These are phyloP conservation scores for Lagenaria siceraria DNA, from an alignment of 306 rosid genomes.

Conservation along the genomic window DNA sequence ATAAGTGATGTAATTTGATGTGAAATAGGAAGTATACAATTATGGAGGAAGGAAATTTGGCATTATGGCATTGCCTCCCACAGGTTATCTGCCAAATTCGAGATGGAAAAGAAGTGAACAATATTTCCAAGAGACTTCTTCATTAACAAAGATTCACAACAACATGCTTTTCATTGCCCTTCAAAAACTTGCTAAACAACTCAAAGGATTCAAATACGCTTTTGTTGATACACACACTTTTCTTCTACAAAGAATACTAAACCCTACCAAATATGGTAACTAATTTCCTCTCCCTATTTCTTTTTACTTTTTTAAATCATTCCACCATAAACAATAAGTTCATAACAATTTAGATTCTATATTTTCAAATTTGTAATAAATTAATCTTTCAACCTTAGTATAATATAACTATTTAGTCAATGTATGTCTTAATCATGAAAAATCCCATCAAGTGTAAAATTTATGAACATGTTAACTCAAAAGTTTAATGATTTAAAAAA, in stretches of 20 bases:
- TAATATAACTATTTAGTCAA: too few species aligned
- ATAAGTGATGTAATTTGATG: too few species aligned
- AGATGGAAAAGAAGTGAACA: background rate
- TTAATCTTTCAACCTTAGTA: too few species aligned
- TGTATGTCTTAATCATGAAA: too few species aligned
- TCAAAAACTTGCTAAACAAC: background rate
- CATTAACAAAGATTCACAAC: background rate
- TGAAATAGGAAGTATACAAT: background rate
- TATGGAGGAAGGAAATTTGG: background rate
- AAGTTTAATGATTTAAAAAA: too few species aligned
- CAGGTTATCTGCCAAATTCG: background rate
- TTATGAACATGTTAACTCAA: too few species aligned
- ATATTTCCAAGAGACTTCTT: background rate
- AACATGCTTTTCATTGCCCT: background rate
- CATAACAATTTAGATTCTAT: too few species aligned
- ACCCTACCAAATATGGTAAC: background rate
- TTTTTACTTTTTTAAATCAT: too few species aligned
- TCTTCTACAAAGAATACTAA: background rate
- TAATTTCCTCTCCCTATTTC: too few species aligned
- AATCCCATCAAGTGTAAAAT: too few species aligned
- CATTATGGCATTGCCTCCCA: background rate
- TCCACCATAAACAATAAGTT: too few species aligned
- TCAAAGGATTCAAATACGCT: background rate
- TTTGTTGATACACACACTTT: background rate
- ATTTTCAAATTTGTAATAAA: too few species aligned